phyloP scores from a whole-genome alignment of 306 rosid genomes.

The Vicia sativa region DNA sequence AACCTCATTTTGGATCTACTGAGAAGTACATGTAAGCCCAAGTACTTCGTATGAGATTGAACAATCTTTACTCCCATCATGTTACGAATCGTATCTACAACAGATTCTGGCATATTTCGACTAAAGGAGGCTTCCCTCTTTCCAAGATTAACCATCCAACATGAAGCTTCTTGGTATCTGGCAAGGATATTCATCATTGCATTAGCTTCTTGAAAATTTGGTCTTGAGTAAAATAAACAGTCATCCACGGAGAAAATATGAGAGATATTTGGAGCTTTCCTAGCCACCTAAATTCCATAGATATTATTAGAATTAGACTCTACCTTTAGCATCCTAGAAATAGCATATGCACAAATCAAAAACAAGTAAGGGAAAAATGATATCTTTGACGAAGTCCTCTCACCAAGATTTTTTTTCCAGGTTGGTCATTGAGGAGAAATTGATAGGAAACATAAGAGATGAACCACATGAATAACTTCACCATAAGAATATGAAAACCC shows the following conservation, averaged over 20 bases:
- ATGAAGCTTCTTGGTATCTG: not conserved
- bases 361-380: not conserved
- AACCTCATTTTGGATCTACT: not conserved
- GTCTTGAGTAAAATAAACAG: not conserved
- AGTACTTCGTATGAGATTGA: not conserved
- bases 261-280: not conserved
- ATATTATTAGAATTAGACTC: not conserved
- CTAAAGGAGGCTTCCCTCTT: not conserved
- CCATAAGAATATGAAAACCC: not conserved
- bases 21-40: not conserved
- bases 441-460: not conserved
- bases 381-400: not conserved
- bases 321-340: not conserved
- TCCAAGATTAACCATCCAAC: not conserved
- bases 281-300: not conserved
- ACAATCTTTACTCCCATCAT: not conserved
- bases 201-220: not conserved
- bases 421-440: not conserved
- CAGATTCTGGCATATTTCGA: not conserved
- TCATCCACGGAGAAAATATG: not conserved
- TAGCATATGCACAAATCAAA: not conserved
- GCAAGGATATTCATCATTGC: not conserved
- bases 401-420: accelerated
- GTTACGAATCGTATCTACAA: not conserved
- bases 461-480: accelerated